A percentile compares a stretch with the other conserved stretches of the same genome.
Conservation (phyloP, 2,329 filamentous ascomycete species). For the Aspergillus persii region DNA sequence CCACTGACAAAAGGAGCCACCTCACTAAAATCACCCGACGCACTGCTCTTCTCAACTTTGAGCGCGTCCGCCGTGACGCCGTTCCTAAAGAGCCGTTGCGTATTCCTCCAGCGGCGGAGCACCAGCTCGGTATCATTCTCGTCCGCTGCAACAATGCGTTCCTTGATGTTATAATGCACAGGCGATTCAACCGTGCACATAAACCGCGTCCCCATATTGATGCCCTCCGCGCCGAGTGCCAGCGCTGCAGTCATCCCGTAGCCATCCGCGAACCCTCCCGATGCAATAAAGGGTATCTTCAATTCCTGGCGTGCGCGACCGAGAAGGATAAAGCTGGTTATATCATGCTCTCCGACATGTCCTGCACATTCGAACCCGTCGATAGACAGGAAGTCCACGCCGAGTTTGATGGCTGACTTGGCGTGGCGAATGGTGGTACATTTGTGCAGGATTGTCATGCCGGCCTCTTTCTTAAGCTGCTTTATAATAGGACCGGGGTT, state of each 20-base stretch:
- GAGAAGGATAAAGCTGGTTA: slow-evolving; percentile 64
- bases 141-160: slow-evolving; percentile 80
- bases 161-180: slow-evolving; percentile 90
- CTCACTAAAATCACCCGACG: slow-evolving; percentile 83
- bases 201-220: slow-evolving; percentile 99
- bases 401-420: slow-evolving; percentile 84
- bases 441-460: slow-evolving; percentile 85
- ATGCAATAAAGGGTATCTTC: slow-evolving; percentile 87
- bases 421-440: slow-evolving; percentile 96
- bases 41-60: slow-evolving; percentile 78
- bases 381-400: slow-evolving; percentile 94
- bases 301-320: slow-evolving; percentile 80
- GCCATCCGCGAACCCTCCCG: slow-evolving; percentile 92
- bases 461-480: slow-evolving; percentile 78
- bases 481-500: slow-evolving; percentile 85
- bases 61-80: slow-evolving; percentile 78
- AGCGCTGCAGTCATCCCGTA: slow-evolving; percentile 88
- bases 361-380: slow-evolving; percentile 97
- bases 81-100: slow-evolving; percentile 82
- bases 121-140: slow-evolving; percentile 92
- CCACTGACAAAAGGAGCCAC: slow-evolving; percentile 85
- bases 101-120: slow-evolving; percentile 89
- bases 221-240: slow-evolving; percentile 82
- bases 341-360: slow-evolving; percentile 54
- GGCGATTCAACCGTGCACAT: slow-evolving; percentile 95